A percentile compares a stretch with the other conserved stretches of the same genome.
Conservation (phyloP, 2,329 filamentous ascomycete genomes). For the Apiospora aurea region DNA sequence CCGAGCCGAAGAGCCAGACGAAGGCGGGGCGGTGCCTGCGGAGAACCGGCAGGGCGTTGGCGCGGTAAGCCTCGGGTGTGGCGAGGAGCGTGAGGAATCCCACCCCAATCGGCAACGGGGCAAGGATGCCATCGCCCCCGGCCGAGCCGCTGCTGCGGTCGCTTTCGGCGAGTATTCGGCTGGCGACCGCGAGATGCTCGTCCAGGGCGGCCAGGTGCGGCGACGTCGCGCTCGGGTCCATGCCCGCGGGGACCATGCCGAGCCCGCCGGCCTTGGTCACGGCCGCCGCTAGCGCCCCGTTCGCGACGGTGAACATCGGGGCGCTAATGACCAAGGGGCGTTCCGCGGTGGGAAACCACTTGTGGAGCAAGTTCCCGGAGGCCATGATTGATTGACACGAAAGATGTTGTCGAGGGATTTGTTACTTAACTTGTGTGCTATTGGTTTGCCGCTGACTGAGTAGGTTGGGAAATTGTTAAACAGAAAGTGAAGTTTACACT, state of each 20-base stretch:
- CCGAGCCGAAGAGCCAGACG: conserved; percentile 26
- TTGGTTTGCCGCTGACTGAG: background rate
- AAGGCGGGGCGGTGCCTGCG: conserved; percentile 18
- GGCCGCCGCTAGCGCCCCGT: conserved; percentile 46
- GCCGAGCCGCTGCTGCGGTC: conserved; percentile 29
- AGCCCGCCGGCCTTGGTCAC: conserved; percentile 50
- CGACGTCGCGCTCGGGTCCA: conserved; percentile 10
- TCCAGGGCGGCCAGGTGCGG: conserved; percentile 41
- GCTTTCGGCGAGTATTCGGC: conserved; percentile 34
- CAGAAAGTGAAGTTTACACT: background rate
- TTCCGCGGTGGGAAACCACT: conserved; percentile 45
- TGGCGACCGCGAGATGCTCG: conserved; percentile 40
- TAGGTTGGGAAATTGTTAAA: background rate
- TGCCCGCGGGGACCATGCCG: conserved; percentile 29
- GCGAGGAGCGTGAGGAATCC: conserved; percentile 22
- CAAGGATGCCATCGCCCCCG: background rate
- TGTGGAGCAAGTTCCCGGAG: background rate
- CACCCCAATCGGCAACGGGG: conserved; percentile 30
- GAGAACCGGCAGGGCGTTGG: conserved; percentile 11
- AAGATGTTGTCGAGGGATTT: background rate
- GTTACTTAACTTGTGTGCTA: too few relatives aligned
- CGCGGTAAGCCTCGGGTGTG: background rate
- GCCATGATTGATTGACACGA: background rate
- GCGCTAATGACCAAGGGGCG: conserved; percentile 48
- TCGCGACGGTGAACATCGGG: conserved; percentile 49